These are phyloP conservation scores for Pugionium dolabratum DNA, from an alignment of 345 rosid genomes.

Conservation along the genomic window DNA sequence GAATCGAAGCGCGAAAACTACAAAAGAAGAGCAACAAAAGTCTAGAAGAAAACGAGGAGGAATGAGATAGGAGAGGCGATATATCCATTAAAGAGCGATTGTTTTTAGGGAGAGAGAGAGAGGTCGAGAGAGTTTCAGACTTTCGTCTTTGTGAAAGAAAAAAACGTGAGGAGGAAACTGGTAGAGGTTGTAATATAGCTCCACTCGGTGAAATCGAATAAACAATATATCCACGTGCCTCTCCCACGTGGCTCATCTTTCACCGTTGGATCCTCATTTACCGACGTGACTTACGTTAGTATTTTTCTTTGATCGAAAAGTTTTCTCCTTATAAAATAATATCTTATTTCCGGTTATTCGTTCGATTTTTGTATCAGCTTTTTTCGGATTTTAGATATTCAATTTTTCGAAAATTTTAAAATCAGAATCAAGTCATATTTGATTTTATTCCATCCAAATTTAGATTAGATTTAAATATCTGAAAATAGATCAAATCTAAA, in stretches of 20 bases:
- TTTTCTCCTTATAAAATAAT: no score
- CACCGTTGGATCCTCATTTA: neutral
- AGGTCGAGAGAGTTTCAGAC: constrained; percentile 29
- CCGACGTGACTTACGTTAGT: constrained; percentile 14
- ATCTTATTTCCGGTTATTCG: no score
- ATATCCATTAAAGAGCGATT: constrained; percentile 59
- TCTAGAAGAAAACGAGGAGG: constrained; percentile 16
- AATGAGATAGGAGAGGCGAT: constrained; percentile 45
- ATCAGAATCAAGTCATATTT: no score
- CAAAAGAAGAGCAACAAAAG: constrained; percentile 35
- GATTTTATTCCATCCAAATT: no score
- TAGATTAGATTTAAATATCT: no score
- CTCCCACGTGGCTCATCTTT: neutral
- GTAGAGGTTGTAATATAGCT: neutral
- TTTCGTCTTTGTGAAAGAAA: constrained; percentile 24
- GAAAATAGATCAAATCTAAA: no score
- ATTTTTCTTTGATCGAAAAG: no score
- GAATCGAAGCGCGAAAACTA: constrained; percentile 29
- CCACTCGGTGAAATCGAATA: constrained; percentile 13
- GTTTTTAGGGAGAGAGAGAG: neutral
- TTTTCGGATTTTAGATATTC: no score
- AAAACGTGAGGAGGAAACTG: constrained; percentile 34
- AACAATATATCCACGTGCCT: constrained; percentile 23
- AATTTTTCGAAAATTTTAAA: no score
- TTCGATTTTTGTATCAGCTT: no score